phyloP scores from a whole-genome alignment of 1,139 yeast species.

The Debaryomycetaceae sp. region DNA sequence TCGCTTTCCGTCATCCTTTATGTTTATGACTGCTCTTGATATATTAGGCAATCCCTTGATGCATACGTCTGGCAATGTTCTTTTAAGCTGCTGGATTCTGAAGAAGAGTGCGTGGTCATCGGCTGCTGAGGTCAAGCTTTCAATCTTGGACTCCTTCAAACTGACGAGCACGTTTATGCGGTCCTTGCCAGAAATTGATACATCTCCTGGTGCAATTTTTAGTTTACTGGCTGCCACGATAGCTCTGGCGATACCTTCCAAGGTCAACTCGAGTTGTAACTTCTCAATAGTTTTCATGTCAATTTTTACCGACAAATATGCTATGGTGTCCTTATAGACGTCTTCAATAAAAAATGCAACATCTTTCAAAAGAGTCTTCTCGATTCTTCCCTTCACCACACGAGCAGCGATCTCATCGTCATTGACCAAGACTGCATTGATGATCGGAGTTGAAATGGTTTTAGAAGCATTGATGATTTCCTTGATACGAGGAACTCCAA shows the following conservation, averaged over 20 bases:
- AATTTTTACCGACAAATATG: slow-evolving; percentile 76
- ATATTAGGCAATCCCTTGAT: slow-evolving; percentile 92
- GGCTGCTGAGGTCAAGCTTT: slow-evolving; percentile 21
- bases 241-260: slow-evolving; percentile 85
- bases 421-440: slow-evolving; percentile 89
- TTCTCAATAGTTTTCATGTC: slow-evolving; percentile 85
- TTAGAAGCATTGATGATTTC: slow-evolving; percentile 98
- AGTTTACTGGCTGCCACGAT: slow-evolving; percentile 82
- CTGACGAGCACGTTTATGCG: slow-evolving; percentile 73
- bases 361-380: slow-evolving; percentile 84
- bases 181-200: slow-evolving; percentile 64
- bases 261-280: slow-evolving; percentile 80
- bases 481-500: slow-evolving; percentile 98
- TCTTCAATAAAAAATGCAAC: slow-evolving; percentile 89
- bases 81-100: slow-evolving; percentile 84
- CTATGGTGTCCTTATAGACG: slow-evolving; percentile 78
- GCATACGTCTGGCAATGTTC: slow-evolving; percentile 80
- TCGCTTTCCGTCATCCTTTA: slow-evolving; percentile 78
- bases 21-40: slow-evolving; percentile 93
- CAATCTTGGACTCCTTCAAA: slow-evolving; percentile 48
- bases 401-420: slow-evolving; percentile 98
- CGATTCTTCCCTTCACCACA: slow-evolving; percentile 96
- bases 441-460: slow-evolving; percentile 92
- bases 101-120: slow-evolving; percentile 61
- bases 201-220: slow-evolving; percentile 73